A percentile compares a stretch with the other conserved stretches of the same genome.
These are phyloP conservation scores for Nicotiana otophora DNA, from an alignment of 257 asterid species.

Conservation along the genomic window DNA sequence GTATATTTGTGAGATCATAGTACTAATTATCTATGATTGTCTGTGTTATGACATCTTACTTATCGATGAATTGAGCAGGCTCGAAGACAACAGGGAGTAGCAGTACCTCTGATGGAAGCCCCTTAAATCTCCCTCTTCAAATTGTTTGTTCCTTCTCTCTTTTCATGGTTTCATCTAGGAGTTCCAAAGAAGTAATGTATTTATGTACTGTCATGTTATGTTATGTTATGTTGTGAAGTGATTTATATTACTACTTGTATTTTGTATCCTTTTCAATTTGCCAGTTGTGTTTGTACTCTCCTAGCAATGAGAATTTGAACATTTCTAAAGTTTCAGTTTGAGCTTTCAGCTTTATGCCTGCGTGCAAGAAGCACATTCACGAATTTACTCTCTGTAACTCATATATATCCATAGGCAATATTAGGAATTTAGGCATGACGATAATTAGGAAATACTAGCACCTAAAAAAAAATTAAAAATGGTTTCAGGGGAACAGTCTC, in stretches of 20 bases:
- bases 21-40: not conserved
- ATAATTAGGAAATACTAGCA: too few species aligned
- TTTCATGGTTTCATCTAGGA: constrained; percentile 18
- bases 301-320: not conserved
- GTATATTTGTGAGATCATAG: not conserved
- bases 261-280: not conserved
- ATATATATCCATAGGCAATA: too few species aligned
- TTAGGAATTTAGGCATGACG: too few species aligned
- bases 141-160: constrained; percentile 16
- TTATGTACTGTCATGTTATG: not conserved
- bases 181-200: not conserved
- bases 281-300: not conserved
- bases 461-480: too few species aligned
- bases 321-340: too few species aligned
- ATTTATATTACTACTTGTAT: not conserved
- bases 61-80: constrained; percentile 28
- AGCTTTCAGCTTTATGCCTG: too few species aligned
- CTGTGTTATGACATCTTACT: not conserved
- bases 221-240: not conserved
- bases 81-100: constrained; percentile 36
- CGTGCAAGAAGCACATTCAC: too few species aligned
- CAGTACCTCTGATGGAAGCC: constrained; percentile 25
- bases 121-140: constrained; percentile 14
- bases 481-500: too few species aligned
- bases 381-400: too few species aligned